Evolutionary conservation across 106 monocot genomes (phyloP).

Genomic region (Vanilla planifolia): DNA sequence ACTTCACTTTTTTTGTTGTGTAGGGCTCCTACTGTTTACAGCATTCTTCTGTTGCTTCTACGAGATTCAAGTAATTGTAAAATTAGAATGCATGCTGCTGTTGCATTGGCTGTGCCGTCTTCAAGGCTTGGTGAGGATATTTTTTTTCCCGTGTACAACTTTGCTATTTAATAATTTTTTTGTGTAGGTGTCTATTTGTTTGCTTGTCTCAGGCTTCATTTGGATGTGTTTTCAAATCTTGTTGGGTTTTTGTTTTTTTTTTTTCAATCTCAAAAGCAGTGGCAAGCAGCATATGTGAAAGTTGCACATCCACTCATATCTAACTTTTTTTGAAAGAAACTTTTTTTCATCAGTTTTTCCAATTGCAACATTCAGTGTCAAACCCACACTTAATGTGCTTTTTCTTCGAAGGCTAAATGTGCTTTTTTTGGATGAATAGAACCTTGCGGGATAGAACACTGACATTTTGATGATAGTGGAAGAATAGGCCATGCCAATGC

Average conservation of each 20-base stretch:
- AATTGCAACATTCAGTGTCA: too few relatives aligned
- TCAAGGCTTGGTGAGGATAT: constrained; percentile 65
- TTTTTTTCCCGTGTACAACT: not conserved
- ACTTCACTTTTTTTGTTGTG: not conserved
- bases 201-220: not conserved
- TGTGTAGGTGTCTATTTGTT: not conserved
- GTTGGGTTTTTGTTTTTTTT: not conserved
- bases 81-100: constrained; percentile 94
- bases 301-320: too few relatives aligned
- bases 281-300: too few relatives aligned
- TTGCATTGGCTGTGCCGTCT: constrained; percentile 83
- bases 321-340: too few relatives aligned
- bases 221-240: not conserved
- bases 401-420: too few relatives aligned
- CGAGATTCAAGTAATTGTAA: constrained; percentile 98
- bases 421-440: too few relatives aligned
- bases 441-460: too few relatives aligned
- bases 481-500: too few relatives aligned
- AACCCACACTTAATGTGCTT: too few relatives aligned
- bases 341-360: too few relatives aligned
- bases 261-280: not conserved
- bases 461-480: too few relatives aligned
- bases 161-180: not conserved
- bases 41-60: constrained; percentile 82
- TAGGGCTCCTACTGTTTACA: constrained; percentile 92